These are phyloP conservation scores for Blepharisma undulans DNA, from an alignment of 169 alveolate species.

Conservation along the genomic window DNA sequence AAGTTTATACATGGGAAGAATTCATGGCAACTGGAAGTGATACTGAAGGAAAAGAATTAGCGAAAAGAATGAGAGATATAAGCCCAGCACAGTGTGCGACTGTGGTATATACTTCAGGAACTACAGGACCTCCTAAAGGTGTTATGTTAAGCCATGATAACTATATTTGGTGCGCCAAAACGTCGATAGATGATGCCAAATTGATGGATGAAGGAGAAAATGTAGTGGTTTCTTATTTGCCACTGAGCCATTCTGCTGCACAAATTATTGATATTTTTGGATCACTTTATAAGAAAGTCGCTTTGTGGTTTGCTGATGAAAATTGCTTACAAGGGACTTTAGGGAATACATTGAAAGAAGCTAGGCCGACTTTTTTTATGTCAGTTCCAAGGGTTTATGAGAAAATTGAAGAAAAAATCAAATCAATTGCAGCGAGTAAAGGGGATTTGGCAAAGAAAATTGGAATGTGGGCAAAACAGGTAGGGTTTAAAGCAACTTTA, in stretches of 20 bases:
- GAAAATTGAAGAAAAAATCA: conserved; percentile 80
- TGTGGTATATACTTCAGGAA: conserved; percentile 86
- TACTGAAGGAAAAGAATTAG: conserved; percentile 45
- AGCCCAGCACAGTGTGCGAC: conserved; percentile 77
- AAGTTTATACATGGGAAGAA: conserved; percentile 71
- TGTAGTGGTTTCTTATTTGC: conserved; percentile 81
- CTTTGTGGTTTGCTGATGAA: conserved; percentile 79
- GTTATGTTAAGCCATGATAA: conserved; percentile 86
- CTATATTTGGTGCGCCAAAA: conserved; percentile 55
- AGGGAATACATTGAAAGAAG: conserved; percentile 70
- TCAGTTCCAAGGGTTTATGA: conserved; percentile 91
- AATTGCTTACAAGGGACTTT: conserved; percentile 86
- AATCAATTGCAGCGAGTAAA: conserved; percentile 63
- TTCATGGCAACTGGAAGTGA: conserved; percentile 64
- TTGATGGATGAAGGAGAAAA: conserved; percentile 38
- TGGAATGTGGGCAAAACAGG: conserved; percentile 75
- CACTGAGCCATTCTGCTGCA: conserved; percentile 89
- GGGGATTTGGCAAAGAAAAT: conserved; percentile 46
- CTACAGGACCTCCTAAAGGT: conserved; percentile 90
- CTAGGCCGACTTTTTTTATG: conserved; percentile 83
- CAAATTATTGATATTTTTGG: conserved; percentile 71
- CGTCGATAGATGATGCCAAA: conserved; percentile 15
- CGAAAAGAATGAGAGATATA: conserved; percentile 46
- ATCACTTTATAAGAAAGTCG: conserved; percentile 46
- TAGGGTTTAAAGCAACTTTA: conserved; percentile 61